These are phyloP conservation scores for Reutealis trisperma DNA, from an alignment of 345 rosid genomes.

Conservation along the genomic window DNA sequence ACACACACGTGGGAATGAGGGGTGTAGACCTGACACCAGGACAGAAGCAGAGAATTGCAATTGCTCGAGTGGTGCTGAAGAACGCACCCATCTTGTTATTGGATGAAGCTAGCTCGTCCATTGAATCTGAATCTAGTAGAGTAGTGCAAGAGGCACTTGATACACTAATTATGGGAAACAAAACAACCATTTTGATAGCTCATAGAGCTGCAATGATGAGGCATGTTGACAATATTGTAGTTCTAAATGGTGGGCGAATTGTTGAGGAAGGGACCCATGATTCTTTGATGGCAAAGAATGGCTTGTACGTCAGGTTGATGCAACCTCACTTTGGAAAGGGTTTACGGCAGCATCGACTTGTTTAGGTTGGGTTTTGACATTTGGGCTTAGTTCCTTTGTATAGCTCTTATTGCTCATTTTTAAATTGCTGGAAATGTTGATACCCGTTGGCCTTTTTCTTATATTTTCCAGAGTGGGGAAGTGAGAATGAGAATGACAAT, in stretches of 20 bases:
- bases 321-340: conserved; percentile 98
- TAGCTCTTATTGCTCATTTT: conserved; percentile 24
- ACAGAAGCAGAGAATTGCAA: conserved; percentile 96
- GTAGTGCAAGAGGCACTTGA: conserved; percentile 97
- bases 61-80: conserved; percentile 92
- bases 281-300: conserved; percentile 77
- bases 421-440: conserved; percentile 22
- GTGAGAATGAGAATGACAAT: conserved; percentile 17
- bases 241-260: conserved; percentile 93
- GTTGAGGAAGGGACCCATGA: conserved; percentile 97
- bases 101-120: conserved; percentile 96
- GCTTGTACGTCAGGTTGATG: conserved; percentile 91
- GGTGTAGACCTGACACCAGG: conserved; percentile 98
- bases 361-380: conserved; percentile 44
- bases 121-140: conserved; percentile 96
- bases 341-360: conserved; percentile 79
- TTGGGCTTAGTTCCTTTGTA: conserved; percentile 28
- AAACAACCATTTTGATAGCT: conserved; percentile 92
- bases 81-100: conserved; percentile 89
- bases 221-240: conserved; percentile 94
- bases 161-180: conserved; percentile 93
- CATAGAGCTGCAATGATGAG: conserved; percentile 98
- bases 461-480: conserved; percentile 17
- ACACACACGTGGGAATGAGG: conserved; percentile 98
- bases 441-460: background rate